Evolutionary conservation across 805 yeast species (phyloP).

Genomic region (Sungouiozyma ichnusensis): DNA sequence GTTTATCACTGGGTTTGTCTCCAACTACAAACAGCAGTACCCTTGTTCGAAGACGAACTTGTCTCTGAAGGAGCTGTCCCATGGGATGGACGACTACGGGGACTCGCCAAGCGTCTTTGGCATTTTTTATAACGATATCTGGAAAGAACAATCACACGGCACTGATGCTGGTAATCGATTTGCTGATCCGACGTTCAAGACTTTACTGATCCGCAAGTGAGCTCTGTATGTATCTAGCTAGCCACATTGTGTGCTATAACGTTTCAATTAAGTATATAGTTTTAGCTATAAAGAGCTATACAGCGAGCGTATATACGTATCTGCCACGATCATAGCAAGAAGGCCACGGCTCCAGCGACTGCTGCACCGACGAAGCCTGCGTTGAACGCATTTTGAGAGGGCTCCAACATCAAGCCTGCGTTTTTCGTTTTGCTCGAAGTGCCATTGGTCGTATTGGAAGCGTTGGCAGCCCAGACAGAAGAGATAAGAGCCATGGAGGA

Average conservation of each 20-base stretch:
- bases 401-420: slow-evolving; percentile 12
- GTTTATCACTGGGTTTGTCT: slow-evolving; percentile 19
- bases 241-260: no score
- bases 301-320: neutral
- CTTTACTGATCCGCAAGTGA: slow-evolving; percentile 4
- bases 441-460: neutral
- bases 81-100: slow-evolving; percentile 13
- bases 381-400: slow-evolving; percentile 11
- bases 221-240: no score
- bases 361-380: slow-evolving; percentile 22
- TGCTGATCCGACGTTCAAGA: slow-evolving; percentile 7
- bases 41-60: slow-evolving; percentile 26
- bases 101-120: slow-evolving; percentile 27
- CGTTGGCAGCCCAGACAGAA: slow-evolving; percentile 10
- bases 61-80: slow-evolving; percentile 17
- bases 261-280: no score
- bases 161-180: slow-evolving; percentile 3
- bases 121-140: slow-evolving; percentile 25
- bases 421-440: slow-evolving; percentile 1
- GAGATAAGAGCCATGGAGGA: slow-evolving; percentile 17
- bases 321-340: slow-evolving; percentile 12
- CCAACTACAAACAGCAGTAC: slow-evolving; percentile 18
- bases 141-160: slow-evolving; percentile 4
- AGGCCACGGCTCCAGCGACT: slow-evolving; percentile 24
- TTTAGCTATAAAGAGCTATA: neutral